Base-by-base conservation (phyloP, 176 grass and related monocot species). In the Cenchrus purpureus region DNA sequence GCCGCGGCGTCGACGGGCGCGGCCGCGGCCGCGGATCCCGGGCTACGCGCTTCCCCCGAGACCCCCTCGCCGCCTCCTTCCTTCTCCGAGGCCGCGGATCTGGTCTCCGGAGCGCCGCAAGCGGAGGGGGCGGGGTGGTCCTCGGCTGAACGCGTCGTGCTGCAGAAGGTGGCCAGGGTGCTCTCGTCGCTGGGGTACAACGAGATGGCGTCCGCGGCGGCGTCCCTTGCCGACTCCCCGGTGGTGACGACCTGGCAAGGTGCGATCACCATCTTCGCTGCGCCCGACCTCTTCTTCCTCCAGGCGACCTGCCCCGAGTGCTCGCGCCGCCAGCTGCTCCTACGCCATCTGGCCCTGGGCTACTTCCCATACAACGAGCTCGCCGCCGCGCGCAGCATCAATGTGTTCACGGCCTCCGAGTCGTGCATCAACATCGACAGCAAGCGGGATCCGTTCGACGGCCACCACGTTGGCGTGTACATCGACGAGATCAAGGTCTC, bases 151-250 rank as follows among this genome's bases (percentile, higher is more conserved):
- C 22, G 22, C 22, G 22, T 25, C 22, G 22, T 25, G 22, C 78
- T 77, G n/a, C 71, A 75, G 78, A 83, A 90, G 78, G 78, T 90
- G 46, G 71, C 78, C 10, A 89, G 57, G 88, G 83, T 76, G 45
- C 93, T 95, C 61, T 34, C 77, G 17, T 85, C 83, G 58, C 91
- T 95, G 65, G 93, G 91, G 40, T 95, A 92, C 93, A 83, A 79
- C 65, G 91, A 92, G 52, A 92, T 95, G 79, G 84, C 91, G 14
- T 89, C 76, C 43, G 88, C 91, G 10, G 88, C 87, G 8, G 58
- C 62, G 20, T 84, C 85, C 70, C 61, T 91, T 25, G 82, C 66
- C 60, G 73, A 77, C 46, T 52, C 86, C 6, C 31, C 77, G 15
- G 13, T 80, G 6, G 77, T 89, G 64, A 45, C 29, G 4, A 44